Percentiles rank a stretch among this genome's conserved stretches.
Evolutionary conservation across 2,329 filamentous ascomycete genomes (phyloP).

Genomic region (Plenodomus biglobosus): DNA sequence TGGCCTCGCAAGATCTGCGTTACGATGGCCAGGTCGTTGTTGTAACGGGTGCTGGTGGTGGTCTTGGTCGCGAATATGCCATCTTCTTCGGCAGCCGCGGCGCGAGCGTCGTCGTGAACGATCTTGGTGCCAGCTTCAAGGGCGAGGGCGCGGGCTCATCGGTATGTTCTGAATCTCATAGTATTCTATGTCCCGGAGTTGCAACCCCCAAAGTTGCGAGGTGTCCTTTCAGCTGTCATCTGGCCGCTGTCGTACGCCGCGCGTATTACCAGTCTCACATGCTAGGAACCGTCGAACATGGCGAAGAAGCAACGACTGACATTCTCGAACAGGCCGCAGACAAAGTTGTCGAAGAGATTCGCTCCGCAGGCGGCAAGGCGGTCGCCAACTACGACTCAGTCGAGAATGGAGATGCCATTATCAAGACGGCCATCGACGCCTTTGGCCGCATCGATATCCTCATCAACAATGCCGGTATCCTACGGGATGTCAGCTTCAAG

Average conservation of each 20-base stretch:
- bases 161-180: conserved; percentile 54
- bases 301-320: conserved; percentile 10
- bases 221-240: no score
- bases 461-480: conserved; percentile 96
- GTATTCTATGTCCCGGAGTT: neutral
- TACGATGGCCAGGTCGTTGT: conserved; percentile 90
- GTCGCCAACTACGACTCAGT: conserved; percentile 97
- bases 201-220: neutral
- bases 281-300: neutral
- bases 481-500: conserved; percentile 95
- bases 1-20: conserved; percentile 59
- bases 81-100: conserved; percentile 89
- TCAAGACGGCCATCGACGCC: conserved; percentile 78
- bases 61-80: conserved; percentile 79
- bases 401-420: conserved; percentile 90
- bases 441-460: conserved; percentile 91
- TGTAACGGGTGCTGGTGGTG: conserved; percentile 82
- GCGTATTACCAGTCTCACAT: no score
- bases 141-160: conserved; percentile 86
- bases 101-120: conserved; percentile 94
- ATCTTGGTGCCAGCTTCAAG: conserved; percentile 89
- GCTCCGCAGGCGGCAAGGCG: conserved; percentile 86
- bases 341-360: conserved; percentile 80
- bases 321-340: conserved; percentile 66
- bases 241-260: no score